phyloP scores from a whole-genome alignment of 805 yeast genomes.

The Sugiyamaella boreocaroliniensis region DNA sequence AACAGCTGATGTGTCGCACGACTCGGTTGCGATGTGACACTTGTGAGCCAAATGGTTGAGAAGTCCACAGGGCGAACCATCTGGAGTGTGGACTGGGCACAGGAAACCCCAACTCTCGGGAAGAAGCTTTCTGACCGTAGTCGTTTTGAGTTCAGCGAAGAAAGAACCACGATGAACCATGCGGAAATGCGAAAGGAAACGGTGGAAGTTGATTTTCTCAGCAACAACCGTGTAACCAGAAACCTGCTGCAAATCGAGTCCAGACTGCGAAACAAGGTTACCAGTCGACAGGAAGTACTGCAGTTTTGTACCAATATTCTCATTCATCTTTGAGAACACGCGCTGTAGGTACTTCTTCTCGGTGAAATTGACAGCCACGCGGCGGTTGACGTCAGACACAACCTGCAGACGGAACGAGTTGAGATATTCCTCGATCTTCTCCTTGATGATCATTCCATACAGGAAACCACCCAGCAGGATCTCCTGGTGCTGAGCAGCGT shows the following conservation, averaged over 20 bases:
- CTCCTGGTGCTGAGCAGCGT: slow-evolving; percentile 98
- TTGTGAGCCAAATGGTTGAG: slow-evolving; percentile 94
- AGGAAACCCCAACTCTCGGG: slow-evolving; percentile 99
- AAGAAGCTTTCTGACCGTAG: slow-evolving; percentile 89
- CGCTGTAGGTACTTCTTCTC: slow-evolving; percentile 79
- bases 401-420: slow-evolving; percentile 66
- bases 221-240: slow-evolving; percentile 98
- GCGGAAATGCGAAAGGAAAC: slow-evolving; percentile 96
- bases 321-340: slow-evolving; percentile 73
- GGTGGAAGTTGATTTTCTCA: slow-evolving; percentile 93
- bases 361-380: slow-evolving; percentile 68
- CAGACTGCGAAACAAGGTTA: slow-evolving; percentile 93
- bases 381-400: slow-evolving; percentile 73
- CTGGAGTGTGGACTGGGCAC: slow-evolving; percentile 99
- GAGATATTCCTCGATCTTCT: slow-evolving; percentile 90
- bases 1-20: slow-evolving; percentile 65
- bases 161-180: slow-evolving; percentile 99
- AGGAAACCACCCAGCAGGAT: slow-evolving; percentile 91
- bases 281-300: slow-evolving; percentile 96
- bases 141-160: slow-evolving; percentile 95
- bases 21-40: slow-evolving; percentile 76
- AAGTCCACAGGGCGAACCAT: slow-evolving; percentile 99
- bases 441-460: slow-evolving; percentile 94
- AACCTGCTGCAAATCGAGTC: slow-evolving; percentile 95
- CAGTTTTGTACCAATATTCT: slow-evolving; percentile 88